These are phyloP conservation scores for Jatropha podagrica DNA, from an alignment of 441 rosid species.

Conservation along the genomic window DNA sequence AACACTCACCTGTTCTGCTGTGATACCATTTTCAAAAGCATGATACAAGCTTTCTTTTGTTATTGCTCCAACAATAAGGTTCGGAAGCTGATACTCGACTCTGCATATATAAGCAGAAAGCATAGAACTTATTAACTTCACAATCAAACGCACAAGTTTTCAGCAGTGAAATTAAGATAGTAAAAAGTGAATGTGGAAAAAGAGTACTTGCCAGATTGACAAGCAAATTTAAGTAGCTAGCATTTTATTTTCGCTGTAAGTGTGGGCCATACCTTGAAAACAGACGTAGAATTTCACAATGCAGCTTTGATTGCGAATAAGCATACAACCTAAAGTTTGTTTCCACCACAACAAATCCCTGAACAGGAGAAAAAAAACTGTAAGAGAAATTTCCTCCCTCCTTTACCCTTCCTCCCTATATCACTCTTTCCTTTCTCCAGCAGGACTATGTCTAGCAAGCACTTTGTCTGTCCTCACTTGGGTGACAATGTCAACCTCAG, in stretches of 20 bases:
- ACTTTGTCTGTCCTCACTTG: not conserved
- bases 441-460: not conserved
- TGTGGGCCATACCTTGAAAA: constrained; percentile 64
- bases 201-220: not conserved
- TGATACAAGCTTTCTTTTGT: constrained; percentile 87
- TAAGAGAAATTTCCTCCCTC: not conserved
- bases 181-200: not conserved
- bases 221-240: not conserved
- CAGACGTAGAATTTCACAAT: constrained; percentile 84
- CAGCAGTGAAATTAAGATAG: not conserved
- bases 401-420: not conserved
- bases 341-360: constrained; percentile 94
- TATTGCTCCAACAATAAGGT: constrained; percentile 85
- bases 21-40: constrained; percentile 94
- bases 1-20: constrained; percentile 69
- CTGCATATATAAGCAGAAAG: constrained; percentile 44
- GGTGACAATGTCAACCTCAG: not conserved
- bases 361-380: constrained; percentile 22
- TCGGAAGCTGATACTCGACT: constrained; percentile 93
- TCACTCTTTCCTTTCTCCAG: not conserved
- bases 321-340: constrained; percentile 94
- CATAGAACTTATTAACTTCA: constrained; percentile 1
- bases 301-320: constrained; percentile 90
- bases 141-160: not conserved
- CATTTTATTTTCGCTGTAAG: not conserved